A percentile compares a stretch with the other conserved stretches of the same genome.
Evolutionary conservation across 371 early-diverging fungal genomes (phyloP).

Genomic region (Chytridiales sp.): DNA sequence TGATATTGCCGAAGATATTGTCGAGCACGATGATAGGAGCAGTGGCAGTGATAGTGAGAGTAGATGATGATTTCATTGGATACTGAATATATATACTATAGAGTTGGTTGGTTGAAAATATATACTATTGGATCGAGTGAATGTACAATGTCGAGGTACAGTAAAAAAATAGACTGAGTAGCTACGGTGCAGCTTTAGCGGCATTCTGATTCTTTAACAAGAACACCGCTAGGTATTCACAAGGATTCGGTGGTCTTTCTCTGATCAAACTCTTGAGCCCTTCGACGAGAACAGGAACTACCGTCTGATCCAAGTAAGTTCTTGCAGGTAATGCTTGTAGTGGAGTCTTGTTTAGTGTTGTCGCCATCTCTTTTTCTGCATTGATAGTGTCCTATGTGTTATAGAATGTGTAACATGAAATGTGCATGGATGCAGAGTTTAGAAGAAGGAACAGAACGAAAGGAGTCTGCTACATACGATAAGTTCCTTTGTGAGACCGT

Average conservation of each 20-base stretch:
- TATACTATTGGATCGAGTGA: too few species aligned
- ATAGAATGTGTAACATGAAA: background rate
- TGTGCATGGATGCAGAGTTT: background rate
- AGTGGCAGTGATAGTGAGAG: too few species aligned
- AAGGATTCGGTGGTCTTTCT: slow-evolving; percentile 47
- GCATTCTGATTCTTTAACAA: slow-evolving; percentile 44
- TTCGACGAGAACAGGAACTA: slow-evolving; percentile 45
- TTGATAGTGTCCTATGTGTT: slow-evolving; percentile 18
- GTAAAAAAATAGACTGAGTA: too few species aligned
- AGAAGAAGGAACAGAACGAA: too few species aligned
- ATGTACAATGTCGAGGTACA: too few species aligned
- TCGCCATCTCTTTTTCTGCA: background rate
- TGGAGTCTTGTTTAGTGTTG: slow-evolving; percentile 24
- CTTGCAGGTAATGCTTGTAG: slow-evolving; percentile 37
- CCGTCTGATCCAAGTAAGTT: slow-evolving; percentile 44
- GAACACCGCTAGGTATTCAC: slow-evolving; percentile 44
- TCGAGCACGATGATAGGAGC: too few species aligned
- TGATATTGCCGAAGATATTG: too few species aligned
- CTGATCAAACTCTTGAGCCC: slow-evolving; percentile 42
- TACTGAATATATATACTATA: too few species aligned
- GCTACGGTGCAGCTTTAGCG: too few species aligned
- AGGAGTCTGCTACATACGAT: slow-evolving; percentile 8
- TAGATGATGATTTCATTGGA: too few species aligned
- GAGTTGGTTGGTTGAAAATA: too few species aligned
- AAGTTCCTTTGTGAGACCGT: slow-evolving; percentile 23